These are phyloP conservation scores for Hermanozyma aechmeae DNA, from an alignment of 805 yeast species.

Conservation along the genomic window DNA sequence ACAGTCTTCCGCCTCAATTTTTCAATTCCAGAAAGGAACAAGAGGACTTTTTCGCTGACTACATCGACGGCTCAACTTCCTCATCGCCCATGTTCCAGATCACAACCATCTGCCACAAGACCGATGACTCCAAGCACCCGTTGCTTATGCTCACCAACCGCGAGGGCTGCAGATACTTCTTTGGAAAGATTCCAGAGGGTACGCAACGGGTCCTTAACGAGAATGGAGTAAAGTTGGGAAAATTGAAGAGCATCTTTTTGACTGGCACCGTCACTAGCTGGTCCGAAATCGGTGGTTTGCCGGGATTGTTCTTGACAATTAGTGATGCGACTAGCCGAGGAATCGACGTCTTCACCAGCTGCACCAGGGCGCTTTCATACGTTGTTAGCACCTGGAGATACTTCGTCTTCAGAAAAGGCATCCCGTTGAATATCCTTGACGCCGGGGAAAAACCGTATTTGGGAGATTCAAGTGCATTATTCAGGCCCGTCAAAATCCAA, in stretches of 20 bases:
- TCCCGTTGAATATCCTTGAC: constrained; percentile 34
- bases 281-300: constrained; percentile 83
- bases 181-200: constrained; percentile 84
- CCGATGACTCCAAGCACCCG: constrained; percentile 50
- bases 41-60: constrained; percentile 4
- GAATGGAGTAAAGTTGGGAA: constrained; percentile 46
- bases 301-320: constrained; percentile 77
- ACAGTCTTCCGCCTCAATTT: too few species aligned
- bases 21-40: too few species aligned
- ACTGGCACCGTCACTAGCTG: constrained; percentile 67
- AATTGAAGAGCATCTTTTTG: constrained; percentile 56
- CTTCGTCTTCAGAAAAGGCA: constrained; percentile 75
- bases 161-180: constrained; percentile 48
- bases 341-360: constrained; percentile 43
- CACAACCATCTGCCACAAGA: constrained; percentile 43
- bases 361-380: constrained; percentile 26
- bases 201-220: constrained; percentile 68
- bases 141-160: constrained; percentile 40
- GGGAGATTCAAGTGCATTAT: constrained; percentile 27
- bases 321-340: constrained; percentile 66
- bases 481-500: constrained; percentile 27
- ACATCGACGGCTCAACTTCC: constrained; percentile 1
- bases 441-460: constrained; percentile 19
- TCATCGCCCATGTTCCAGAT: constrained; percentile 36
- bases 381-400: constrained; percentile 76